These are phyloP conservation scores for Byssochlamys sp. DNA, from an alignment of 2,329 filamentous ascomycete genomes.

Conservation along the genomic window DNA sequence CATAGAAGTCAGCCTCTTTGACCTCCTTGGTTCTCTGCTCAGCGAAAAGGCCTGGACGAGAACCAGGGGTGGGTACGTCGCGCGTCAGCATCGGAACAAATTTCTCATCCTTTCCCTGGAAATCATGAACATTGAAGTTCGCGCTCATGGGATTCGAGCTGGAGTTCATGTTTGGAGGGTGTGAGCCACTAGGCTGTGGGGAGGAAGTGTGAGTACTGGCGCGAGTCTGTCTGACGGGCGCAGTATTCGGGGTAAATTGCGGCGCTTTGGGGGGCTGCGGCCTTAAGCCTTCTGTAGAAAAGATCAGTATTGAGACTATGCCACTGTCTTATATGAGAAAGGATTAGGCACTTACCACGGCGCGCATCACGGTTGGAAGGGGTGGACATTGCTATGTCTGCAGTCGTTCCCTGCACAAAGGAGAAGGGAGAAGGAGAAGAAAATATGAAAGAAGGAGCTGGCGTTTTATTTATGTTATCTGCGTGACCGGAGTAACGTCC, in stretches of 20 bases:
- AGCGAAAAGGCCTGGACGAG: conserved; percentile 30
- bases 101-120: conserved; percentile 29
- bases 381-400: neutral
- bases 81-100: conserved; percentile 31
- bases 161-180: conserved; percentile 17
- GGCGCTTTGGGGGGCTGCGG: conserved; percentile 30
- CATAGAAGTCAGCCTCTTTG: conserved; percentile 29
- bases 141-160: conserved; percentile 22
- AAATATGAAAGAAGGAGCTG: neutral
- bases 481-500: too few relatives aligned
- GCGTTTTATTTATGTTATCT: neutral
- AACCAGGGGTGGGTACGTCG: conserved; percentile 34
- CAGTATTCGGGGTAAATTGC: conserved; percentile 31
- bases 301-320: neutral
- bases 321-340: neutral
- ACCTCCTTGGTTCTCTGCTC: conserved; percentile 18
- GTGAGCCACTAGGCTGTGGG: conserved; percentile 22
- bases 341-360: conserved; percentile 13
- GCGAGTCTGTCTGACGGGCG: conserved; percentile 22
- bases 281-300: conserved; percentile 23
- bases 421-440: neutral
- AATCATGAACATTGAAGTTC: conserved; percentile 23
- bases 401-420: neutral
- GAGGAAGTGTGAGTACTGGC: conserved; percentile 20
- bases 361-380: neutral